These are phyloP conservation scores for Cymbidium sinense DNA, from an alignment of 106 monocot species.

Conservation along the genomic window DNA sequence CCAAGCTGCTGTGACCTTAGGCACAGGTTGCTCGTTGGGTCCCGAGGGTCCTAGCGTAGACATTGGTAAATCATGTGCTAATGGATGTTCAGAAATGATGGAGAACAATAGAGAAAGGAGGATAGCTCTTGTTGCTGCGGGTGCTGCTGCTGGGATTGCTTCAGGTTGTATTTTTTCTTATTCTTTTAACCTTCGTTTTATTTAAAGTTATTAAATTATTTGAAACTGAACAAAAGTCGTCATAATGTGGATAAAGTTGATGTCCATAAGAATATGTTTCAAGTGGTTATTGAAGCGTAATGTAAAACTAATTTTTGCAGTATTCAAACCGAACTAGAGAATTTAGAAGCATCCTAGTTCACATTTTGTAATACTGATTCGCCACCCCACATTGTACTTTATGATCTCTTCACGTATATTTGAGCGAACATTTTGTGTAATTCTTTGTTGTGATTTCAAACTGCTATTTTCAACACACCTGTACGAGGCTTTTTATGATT, in stretches of 20 bases:
- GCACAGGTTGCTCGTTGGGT: constrained; percentile 98
- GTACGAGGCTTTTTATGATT: neutral
- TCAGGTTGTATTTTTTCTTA: constrained; percentile 49
- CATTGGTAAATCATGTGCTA: constrained; percentile 96
- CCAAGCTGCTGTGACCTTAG: constrained; percentile 94
- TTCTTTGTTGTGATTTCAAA: neutral
- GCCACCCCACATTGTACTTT: neutral
- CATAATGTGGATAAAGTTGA: neutral
- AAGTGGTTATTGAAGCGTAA: neutral
- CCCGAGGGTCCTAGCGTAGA: constrained; percentile 99
- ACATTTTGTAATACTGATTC: neutral
- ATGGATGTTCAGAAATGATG: constrained; percentile 99
- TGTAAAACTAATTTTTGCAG: neutral
- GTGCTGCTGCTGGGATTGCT: constrained; percentile 99
- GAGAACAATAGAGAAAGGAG: constrained; percentile 97
- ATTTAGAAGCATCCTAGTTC: neutral
- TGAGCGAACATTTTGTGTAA: neutral
- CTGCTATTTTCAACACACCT: neutral
- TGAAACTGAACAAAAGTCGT: neutral
- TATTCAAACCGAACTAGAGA: neutral
- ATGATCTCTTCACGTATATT: neutral
- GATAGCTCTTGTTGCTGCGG: constrained; percentile 96
- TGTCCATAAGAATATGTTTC: neutral
- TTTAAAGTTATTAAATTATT: neutral
- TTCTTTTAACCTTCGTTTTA: neutral